Evolutionary conservation across 306 rosid species (phyloP), one percentile per base, ranked within the genome.

Genomic region (Malus asiatica): DNA sequence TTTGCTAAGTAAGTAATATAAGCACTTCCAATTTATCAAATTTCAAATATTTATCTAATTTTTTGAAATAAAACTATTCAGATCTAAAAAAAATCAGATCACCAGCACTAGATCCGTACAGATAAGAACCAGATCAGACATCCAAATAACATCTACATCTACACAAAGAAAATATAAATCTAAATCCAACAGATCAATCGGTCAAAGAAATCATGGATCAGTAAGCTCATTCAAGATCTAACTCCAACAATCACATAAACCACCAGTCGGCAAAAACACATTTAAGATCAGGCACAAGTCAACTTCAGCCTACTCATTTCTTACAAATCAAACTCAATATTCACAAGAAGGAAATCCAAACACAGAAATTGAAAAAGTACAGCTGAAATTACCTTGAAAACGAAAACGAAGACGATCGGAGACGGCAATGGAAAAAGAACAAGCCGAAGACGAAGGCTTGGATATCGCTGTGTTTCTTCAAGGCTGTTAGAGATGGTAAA

Each of bases 211-310:
- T 3, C 63, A 71, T 6, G 10, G 32, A 82, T 69, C 58, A 23
- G 2, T 29, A 66, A 6, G 55, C 64, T 45, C 22, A 53, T 62
- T 69, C 35, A 46, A 82, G 89, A 85, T 85, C 87, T 81, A 58
- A 64, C 68, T 52, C 65, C 27, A 53, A 73, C 1, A 38, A 64
- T 55, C 70, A 61, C 51, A 71, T 2, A 81, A 0, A 6, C 19
- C 19, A 52, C 12, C 18, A 29, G 20, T 61, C 72, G 33, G 42
- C 22, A 59, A 66, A 15, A 4, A 53, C 40, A 44, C 75, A 66
- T 29, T n/a, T 55, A 65, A 90, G 89, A 90, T 90, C 92, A 64
- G 67, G 23, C 11, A 77, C 53, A 71, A 11, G 16, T 29, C 46
- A 40, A 11, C 42, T 60, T 30, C 23, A 79, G 78, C 84, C 81